These are phyloP conservation scores for Calonectria pseudoreteaudii DNA, from an alignment of 2,329 filamentous ascomycete genomes.

Conservation along the genomic window DNA sequence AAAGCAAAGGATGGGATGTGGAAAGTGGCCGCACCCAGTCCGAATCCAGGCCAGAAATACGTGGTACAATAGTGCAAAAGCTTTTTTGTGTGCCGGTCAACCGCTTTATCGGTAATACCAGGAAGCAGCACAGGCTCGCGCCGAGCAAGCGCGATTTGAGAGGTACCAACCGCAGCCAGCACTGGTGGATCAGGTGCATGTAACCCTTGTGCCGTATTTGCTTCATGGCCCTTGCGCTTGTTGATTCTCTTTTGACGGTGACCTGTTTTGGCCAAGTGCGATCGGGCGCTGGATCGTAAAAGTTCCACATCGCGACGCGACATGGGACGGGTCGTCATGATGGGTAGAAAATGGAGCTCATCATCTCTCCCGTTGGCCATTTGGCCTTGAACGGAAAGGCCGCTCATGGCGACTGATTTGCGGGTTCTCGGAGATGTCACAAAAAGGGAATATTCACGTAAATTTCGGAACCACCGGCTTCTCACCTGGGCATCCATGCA, in stretches of 20 bases:
- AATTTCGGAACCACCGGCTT: no score
- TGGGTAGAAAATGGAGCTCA: background rate
- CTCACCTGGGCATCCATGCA: no score
- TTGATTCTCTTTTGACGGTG: background rate
- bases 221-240: background rate
- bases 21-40: background rate
- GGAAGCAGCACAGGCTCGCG: background rate
- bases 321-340: background rate
- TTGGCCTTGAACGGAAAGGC: background rate
- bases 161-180: background rate
- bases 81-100: background rate
- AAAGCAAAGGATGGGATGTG: background rate
- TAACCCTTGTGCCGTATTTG: background rate
- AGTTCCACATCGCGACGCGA: background rate
- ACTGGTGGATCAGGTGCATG: background rate
- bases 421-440: no score
- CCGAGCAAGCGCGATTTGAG: background rate
- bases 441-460: no score
- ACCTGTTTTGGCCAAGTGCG: background rate
- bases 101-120: background rate
- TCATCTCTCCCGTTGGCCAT: background rate
- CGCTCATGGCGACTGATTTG: background rate
- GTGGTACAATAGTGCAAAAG: background rate
- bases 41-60: background rate
- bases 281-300: background rate